A percentile compares a stretch with the other conserved stretches of the same genome.
Conservation (phyloP, 441 rosid genomes). For the Manihot esculenta region DNA sequence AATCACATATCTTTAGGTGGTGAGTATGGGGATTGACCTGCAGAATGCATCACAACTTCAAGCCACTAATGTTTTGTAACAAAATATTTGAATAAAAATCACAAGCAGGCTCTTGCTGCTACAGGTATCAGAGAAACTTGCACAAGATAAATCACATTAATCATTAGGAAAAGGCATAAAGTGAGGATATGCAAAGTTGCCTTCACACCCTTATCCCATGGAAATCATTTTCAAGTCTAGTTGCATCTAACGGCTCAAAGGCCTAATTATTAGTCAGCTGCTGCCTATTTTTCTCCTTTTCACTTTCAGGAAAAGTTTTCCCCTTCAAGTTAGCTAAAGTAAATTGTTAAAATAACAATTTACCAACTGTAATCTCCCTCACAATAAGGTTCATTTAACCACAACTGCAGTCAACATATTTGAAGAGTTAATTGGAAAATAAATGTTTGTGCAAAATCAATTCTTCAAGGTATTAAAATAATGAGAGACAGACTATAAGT, state of each 20-base stretch:
- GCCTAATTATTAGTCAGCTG: background rate
- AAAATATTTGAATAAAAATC: background rate
- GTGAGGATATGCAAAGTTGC: background rate
- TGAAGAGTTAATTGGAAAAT: background rate
- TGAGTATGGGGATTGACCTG: constrained; percentile 84
- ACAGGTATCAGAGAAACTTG: background rate
- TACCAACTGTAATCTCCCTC: background rate
- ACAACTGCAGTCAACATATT: background rate
- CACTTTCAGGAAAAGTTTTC: background rate
- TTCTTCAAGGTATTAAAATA: background rate
- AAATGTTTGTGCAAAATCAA: background rate
- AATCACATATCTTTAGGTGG: constrained; percentile 84
- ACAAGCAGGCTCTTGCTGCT: background rate
- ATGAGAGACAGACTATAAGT: constrained; percentile 10
- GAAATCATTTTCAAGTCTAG: background rate
- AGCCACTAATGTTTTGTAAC: constrained; percentile 2
- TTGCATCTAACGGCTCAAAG: background rate
- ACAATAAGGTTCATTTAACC: background rate
- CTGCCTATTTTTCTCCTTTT: background rate
- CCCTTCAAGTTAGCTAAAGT: background rate
- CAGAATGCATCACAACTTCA: constrained; percentile 24
- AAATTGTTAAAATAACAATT: background rate
- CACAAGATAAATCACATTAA: background rate
- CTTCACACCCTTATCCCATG: background rate
- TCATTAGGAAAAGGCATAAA: background rate